Conservation (phyloP, 495 filamentous ascomycete genomes). For the Penicillium parvum region DNA sequence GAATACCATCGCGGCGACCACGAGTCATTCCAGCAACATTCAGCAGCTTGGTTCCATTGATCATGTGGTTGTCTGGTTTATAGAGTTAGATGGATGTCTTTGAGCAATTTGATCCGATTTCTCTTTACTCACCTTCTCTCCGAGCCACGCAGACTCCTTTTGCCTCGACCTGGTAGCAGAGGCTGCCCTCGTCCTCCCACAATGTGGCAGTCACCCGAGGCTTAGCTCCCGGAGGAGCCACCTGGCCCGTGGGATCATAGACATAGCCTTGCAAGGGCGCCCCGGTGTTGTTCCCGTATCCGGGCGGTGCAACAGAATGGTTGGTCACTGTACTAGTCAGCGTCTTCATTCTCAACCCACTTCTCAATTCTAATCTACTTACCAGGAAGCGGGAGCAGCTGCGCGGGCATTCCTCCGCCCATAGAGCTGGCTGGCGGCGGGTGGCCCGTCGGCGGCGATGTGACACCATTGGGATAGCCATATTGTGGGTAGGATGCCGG, state of each 20-base stretch:
- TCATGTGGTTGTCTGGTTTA: constrained; percentile 89
- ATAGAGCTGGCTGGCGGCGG: constrained; percentile 68
- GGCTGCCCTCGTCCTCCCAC: constrained; percentile 97
- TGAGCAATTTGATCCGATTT: constrained; percentile 10
- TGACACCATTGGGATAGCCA: constrained; percentile 67
- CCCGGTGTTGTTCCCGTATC: constrained; percentile 48
- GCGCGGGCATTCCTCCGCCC: constrained; percentile 48
- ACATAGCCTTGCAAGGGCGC: constrained; percentile 49
- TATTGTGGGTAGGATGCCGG: constrained; percentile 67
- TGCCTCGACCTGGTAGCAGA: constrained; percentile 97
- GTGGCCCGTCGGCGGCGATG: constrained; percentile 65
- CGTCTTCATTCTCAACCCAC: not conserved
- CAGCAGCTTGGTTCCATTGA: constrained; percentile 94
- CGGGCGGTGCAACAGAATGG: constrained; percentile 40
- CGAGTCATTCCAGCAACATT: constrained; percentile 98
- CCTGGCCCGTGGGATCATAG: constrained; percentile 87
- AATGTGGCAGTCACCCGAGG: constrained; percentile 95
- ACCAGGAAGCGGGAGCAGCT: constrained; percentile 68
- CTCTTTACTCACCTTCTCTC: constrained; percentile 74
- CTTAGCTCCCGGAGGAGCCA: constrained; percentile 94
- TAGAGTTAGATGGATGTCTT: constrained; percentile 3
- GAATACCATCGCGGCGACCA: constrained; percentile 89
- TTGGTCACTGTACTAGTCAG: constrained; percentile 36
- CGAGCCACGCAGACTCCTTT: constrained; percentile 94
- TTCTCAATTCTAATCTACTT: constrained; percentile 16